A percentile compares a stretch with the other conserved stretches of the same genome.
phyloP scores from a whole-genome alignment of 1,139 yeast genomes.

The Keqinozyma sinolaborantium region DNA sequence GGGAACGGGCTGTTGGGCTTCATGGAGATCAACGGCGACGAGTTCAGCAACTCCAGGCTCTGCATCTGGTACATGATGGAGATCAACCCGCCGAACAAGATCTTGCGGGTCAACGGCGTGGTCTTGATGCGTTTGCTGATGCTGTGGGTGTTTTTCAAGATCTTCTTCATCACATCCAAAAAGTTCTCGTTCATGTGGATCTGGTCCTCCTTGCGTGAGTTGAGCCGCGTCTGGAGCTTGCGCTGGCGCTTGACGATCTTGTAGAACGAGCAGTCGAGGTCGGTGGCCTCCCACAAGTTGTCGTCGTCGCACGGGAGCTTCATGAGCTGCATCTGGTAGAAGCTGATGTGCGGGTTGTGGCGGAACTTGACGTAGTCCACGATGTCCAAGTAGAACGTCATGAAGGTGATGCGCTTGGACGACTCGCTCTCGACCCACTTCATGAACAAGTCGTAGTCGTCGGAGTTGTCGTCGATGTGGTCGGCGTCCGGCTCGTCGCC shows the following conservation, averaged over 20 bases:
- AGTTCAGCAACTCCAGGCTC: constrained; percentile 61
- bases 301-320: constrained; percentile 75
- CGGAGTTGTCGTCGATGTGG: constrained; percentile 9
- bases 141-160: constrained; percentile 19
- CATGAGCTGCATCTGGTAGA: constrained; percentile 71
- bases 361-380: constrained; percentile 77
- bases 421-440: constrained; percentile 80
- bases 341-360: constrained; percentile 64
- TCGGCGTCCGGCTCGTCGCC: constrained; percentile 12
- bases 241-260: constrained; percentile 37
- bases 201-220: constrained; percentile 7
- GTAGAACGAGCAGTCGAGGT: constrained; percentile 37
- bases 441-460: constrained; percentile 27
- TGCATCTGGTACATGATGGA: constrained; percentile 77
- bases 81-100: constrained; percentile 66
- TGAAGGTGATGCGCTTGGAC: constrained; percentile 70
- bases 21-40: constrained; percentile 39
- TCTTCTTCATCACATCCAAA: constrained; percentile 29
- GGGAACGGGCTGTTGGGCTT: constrained; percentile 23
- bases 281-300: constrained; percentile 60
- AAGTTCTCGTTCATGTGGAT: constrained; percentile 27
- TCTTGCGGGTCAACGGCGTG: constrained; percentile 54
- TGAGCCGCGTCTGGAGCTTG: constrained; percentile 30
- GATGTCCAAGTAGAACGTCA: constrained; percentile 79
- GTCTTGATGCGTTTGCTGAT: constrained; percentile 12